Percentiles rank a stretch among this genome's conserved stretches.
Evolutionary conservation across 441 rosid species (phyloP).

Genomic region (Pelargonium fulgidum): DNA sequence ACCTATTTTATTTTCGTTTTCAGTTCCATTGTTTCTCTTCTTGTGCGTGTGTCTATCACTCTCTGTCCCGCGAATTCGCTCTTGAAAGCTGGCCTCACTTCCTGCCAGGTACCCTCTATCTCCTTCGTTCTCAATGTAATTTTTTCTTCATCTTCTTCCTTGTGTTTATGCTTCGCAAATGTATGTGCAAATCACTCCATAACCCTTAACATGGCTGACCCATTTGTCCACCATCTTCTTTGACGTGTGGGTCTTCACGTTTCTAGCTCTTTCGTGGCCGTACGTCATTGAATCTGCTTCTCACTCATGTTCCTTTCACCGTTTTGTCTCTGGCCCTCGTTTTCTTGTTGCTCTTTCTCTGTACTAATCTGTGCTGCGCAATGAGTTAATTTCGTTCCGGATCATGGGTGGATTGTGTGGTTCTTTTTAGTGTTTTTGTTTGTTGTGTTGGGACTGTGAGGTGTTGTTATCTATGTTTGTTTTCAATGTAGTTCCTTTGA

Average conservation of each 20-base stretch:
- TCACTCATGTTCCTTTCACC: not conserved
- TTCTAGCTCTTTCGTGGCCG: not conserved
- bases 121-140: not conserved
- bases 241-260: conserved; percentile 6
- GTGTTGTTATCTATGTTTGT: not conserved
- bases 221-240: not conserved
- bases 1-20: not conserved
- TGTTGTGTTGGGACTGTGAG: not conserved
- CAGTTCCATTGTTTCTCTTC: not conserved
- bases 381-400: not conserved
- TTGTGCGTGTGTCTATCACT: not conserved
- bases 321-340: conserved; percentile 3
- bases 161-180: not conserved
- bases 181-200: not conserved
- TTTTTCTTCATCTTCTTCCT: not conserved
- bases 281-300: conserved; percentile 1
- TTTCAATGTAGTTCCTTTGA: not conserved
- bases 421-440: not conserved
- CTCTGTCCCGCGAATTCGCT: conserved; percentile 9
- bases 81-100: conserved; percentile 7
- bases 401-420: not conserved
- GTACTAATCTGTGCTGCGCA: not conserved
- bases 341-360: not conserved
- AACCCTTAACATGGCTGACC: not conserved
- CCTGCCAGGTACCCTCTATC: not conserved